Evolutionary conservation across 768 basidiomycete genomes (phyloP).

Genomic region (Boletus sp.): DNA sequence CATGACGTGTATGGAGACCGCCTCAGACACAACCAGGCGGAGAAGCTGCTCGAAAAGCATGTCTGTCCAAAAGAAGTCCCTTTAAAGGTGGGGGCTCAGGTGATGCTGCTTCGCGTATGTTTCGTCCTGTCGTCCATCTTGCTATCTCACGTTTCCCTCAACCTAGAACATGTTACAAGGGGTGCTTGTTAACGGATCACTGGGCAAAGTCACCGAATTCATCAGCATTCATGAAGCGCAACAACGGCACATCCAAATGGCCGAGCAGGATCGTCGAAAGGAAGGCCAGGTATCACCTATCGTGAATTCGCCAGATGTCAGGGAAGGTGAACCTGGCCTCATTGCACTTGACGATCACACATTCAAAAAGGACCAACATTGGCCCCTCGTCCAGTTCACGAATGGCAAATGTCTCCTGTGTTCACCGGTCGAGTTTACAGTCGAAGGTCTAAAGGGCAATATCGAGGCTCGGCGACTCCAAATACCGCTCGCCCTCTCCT

Average conservation of each 20-base stretch:
- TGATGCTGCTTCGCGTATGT: constrained; percentile 56
- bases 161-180: constrained; percentile 33
- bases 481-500: constrained; percentile 83
- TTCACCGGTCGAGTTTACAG: constrained; percentile 33
- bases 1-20: constrained; percentile 35
- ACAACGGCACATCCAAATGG: constrained; percentile 24
- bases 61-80: constrained; percentile 46
- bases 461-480: constrained; percentile 40
- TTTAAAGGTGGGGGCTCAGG: constrained; percentile 71
- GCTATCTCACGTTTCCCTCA: background rate
- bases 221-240: constrained; percentile 29
- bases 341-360: constrained; percentile 11
- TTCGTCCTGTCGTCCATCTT: background rate
- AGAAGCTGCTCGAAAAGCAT: constrained; percentile 42
- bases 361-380: constrained; percentile 20
- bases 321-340: constrained; percentile 5
- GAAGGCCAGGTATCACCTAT: background rate
- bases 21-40: constrained; percentile 30
- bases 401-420: constrained; percentile 28
- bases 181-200: constrained; percentile 77
- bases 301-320: background rate
- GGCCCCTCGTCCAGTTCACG: constrained; percentile 38
- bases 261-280: constrained; percentile 24
- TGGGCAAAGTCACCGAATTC: constrained; percentile 65
- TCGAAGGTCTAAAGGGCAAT: constrained; percentile 33